Conservation (phyloP, 106 monocot species). For the Allium fistulosum region DNA sequence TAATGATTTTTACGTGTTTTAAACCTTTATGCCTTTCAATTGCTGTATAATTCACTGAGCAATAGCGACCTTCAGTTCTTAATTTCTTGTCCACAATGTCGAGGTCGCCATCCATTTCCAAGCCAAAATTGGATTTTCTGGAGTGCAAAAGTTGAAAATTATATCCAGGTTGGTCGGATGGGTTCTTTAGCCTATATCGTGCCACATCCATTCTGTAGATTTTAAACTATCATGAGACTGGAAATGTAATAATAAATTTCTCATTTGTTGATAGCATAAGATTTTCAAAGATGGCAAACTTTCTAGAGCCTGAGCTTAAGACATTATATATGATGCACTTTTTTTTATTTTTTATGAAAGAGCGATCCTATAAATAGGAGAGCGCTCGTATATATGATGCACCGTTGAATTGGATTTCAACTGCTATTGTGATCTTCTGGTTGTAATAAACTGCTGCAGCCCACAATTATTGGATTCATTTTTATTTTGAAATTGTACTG, state of each 20-base stretch:
- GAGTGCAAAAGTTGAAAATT: slow-evolving; percentile 14
- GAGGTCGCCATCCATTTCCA: slow-evolving; percentile 50
- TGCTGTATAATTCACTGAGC: slow-evolving; percentile 50
- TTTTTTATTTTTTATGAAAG: not conserved
- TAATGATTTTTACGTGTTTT: slow-evolving; percentile 53
- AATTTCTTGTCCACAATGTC: slow-evolving; percentile 56
- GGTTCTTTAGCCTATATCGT: slow-evolving; percentile 44
- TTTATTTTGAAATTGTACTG: too few relatives aligned
- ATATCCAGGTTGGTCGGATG: slow-evolving; percentile 11
- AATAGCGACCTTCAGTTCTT: slow-evolving; percentile 71
- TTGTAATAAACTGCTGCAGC: too few relatives aligned
- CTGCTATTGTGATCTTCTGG: too few relatives aligned
- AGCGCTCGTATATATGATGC: not conserved
- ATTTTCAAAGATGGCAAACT: not conserved
- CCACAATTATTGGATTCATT: too few relatives aligned
- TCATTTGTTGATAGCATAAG: not conserved
- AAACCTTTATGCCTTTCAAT: slow-evolving; percentile 68
- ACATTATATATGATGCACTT: not conserved
- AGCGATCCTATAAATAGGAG: not conserved
- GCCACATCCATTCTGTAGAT: slow-evolving; percentile 85
- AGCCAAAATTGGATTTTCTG: slow-evolving; percentile 14
- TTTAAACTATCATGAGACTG: slow-evolving; percentile 1
- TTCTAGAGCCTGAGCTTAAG: not conserved
- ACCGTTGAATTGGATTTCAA: not conserved
- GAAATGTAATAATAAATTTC: slow-evolving; percentile 8